Conservation (phyloP, 805 yeast genomes). For the Hermanozyma aechmeae region DNA sequence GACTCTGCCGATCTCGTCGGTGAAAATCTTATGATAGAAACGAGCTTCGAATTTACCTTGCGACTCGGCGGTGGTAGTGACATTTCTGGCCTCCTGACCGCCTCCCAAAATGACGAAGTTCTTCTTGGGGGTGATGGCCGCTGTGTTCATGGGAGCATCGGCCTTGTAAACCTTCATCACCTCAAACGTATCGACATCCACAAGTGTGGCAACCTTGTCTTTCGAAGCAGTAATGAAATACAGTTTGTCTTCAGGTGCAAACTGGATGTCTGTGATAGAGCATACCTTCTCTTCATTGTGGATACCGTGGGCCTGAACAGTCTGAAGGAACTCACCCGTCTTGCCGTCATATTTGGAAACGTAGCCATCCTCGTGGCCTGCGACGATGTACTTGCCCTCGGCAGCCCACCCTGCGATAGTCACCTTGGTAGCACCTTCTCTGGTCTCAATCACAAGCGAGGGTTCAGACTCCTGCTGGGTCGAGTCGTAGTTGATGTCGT, state of each 20-base stretch:
- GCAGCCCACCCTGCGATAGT: constrained; percentile 85
- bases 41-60: constrained; percentile 97
- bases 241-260: constrained; percentile 68
- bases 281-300: constrained; percentile 36
- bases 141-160: constrained; percentile 92
- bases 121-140: constrained; percentile 87
- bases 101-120: constrained; percentile 93
- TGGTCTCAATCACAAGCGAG: constrained; percentile 47
- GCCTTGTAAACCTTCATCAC: constrained; percentile 68
- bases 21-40: constrained; percentile 89
- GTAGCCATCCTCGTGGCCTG: constrained; percentile 83
- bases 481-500: constrained; percentile 45
- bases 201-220: constrained; percentile 74
- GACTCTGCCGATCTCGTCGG: constrained; percentile 93
- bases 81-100: constrained; percentile 98
- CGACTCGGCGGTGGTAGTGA: constrained; percentile 87
- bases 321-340: constrained; percentile 60
- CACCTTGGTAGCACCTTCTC: constrained; percentile 49
- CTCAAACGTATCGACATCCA: constrained; percentile 70
- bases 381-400: constrained; percentile 62
- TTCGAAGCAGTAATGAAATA: constrained; percentile 90
- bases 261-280: constrained; percentile 77
- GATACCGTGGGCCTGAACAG: constrained; percentile 63
- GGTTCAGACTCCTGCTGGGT: constrained; percentile 46
- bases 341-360: constrained; percentile 70